Evolutionary conservation across 331 rosid species (phyloP).

Genomic region (Phaseolus coccineus): DNA sequence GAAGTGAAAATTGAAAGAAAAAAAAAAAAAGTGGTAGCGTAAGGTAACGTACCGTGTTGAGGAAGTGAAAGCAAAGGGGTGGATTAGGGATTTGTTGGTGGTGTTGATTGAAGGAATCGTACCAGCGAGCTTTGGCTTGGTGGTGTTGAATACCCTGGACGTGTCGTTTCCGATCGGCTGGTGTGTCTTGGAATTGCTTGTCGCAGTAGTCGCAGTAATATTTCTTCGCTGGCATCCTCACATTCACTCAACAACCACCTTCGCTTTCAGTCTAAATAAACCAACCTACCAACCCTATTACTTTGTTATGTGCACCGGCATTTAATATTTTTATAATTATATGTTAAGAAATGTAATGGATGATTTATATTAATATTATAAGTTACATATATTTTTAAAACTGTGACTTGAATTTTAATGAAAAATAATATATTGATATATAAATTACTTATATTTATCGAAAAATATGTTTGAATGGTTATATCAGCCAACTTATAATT

Average conservation of each 20-base stretch:
- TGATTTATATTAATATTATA: too few species aligned
- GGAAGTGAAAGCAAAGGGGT: conserved; percentile 65
- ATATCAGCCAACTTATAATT: neutral
- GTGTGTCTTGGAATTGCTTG: conserved; percentile 74
- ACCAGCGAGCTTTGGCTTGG: conserved; percentile 82
- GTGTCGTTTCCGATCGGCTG: conserved; percentile 72
- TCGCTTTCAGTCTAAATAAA: neutral
- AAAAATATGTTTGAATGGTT: too few species aligned
- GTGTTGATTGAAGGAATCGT: conserved; percentile 65
- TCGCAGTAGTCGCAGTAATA: conserved; percentile 86
- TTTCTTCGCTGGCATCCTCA: conserved; percentile 63
- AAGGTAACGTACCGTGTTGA: conserved; percentile 60
- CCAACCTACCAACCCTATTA: too few species aligned
- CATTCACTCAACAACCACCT: neutral
- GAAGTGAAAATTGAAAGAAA: neutral
- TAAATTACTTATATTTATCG: too few species aligned
- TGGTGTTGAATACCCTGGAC: conserved; percentile 65
- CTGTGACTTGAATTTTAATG: too few species aligned
- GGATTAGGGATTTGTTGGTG: conserved; percentile 5
- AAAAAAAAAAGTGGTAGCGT: neutral
- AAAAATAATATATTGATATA: too few species aligned
- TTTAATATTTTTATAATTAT: too few species aligned
- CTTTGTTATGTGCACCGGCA: too few species aligned
- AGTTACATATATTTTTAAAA: too few species aligned
- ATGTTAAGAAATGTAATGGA: too few species aligned